Evolutionary conservation across 208 protist species (phyloP), one percentile per base, ranked within the genome.

Genomic region (Eutreptiella sp.): DNA sequence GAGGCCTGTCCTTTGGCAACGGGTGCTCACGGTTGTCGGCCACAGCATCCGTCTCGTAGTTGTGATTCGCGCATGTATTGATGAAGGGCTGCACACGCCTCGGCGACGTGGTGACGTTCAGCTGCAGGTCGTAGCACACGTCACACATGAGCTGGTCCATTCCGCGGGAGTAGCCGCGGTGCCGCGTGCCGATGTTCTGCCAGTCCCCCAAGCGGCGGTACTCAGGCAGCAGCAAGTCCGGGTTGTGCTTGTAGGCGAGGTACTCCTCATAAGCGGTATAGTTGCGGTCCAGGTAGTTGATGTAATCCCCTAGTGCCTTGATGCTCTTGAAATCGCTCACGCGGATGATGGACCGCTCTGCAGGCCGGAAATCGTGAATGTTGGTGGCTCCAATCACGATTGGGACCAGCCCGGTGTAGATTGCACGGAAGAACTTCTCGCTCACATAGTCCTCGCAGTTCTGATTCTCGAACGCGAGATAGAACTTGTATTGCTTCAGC

Each of bases 301-400:
- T 38, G 55, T 62, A 75, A 0, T 66, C 41, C 3, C 62, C 71
- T 4, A 76, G 60, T 14, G 46, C 46, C 38, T 73, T 70, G 4
- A 50, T 50, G 9, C 7, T 35, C 14, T 28, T 36, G 27, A 73
- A 76, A 16, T 50, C 61, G 16, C 32, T 16, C 0, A 67, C 66
- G 5, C 38, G n/a, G 19, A 76, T 73, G 31, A 57, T 55, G 0
- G 66, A 73, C 5, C 31, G 39, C 2, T 29, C 27, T 21, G 71
- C 16, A n/a, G 71, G 71, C 1, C 39, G 4, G 19, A 68, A 67
- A 3, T 70, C 58, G 0, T 42, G 19, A 3, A 72, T 70, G 29
- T 70, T 45, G 24, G 62, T 46, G 21, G 53, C 50, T 1, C 61
- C 68, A 24, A 57, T 66, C 11, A 59, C 45, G 0, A 76, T 64